Percentiles rank a stretch among this genome's conserved stretches.
These are phyloP conservation scores for Elsinoe fawcettii DNA, from an alignment of 2,329 filamentous ascomycete genomes.

Conservation along the genomic window DNA sequence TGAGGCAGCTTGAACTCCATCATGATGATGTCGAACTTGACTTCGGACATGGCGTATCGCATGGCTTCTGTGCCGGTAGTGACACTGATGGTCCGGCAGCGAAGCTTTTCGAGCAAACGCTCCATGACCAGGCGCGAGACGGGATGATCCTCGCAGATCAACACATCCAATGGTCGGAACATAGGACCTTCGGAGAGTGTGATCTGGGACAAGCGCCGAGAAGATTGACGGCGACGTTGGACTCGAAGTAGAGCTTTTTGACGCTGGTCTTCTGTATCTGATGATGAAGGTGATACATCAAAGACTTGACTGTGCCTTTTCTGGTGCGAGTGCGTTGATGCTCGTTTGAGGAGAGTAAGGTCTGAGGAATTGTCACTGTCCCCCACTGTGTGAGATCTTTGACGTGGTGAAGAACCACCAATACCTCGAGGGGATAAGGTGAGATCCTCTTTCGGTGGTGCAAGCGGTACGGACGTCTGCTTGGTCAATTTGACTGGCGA, in stretches of 20 bases:
- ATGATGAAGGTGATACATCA: conserved; percentile 93
- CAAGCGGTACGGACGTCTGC: conserved; percentile 39
- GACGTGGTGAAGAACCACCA: conserved; percentile 48
- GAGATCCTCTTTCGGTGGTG: conserved; percentile 39
- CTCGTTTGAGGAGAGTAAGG: conserved; percentile 61
- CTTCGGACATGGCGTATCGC: conserved; percentile 88
- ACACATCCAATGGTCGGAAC: conserved; percentile 83
- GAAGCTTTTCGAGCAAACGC: conserved; percentile 86
- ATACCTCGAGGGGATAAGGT: conserved; percentile 26
- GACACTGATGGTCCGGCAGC: conserved; percentile 88
- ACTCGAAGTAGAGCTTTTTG: conserved; percentile 86
- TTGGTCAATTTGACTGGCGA: conserved; percentile 47
- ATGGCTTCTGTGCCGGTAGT: conserved; percentile 86
- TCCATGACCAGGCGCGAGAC: conserved; percentile 99
- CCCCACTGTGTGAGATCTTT: conserved; percentile 84
- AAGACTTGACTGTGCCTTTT: conserved; percentile 92
- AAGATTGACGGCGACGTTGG: conserved; percentile 88
- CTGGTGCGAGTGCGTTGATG: conserved; percentile 52
- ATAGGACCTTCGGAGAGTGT: conserved; percentile 73
- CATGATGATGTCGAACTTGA: conserved; percentile 98
- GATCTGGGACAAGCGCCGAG: conserved; percentile 86
- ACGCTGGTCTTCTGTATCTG: conserved; percentile 91
- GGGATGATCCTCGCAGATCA: conserved; percentile 96
- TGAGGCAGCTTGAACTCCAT: conserved; percentile 94
- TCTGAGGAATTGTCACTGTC: conserved; percentile 67